These are phyloP conservation scores for Colletotrichum cordylinicola DNA, from an alignment of 2,329 filamentous ascomycete species.

Conservation along the genomic window DNA sequence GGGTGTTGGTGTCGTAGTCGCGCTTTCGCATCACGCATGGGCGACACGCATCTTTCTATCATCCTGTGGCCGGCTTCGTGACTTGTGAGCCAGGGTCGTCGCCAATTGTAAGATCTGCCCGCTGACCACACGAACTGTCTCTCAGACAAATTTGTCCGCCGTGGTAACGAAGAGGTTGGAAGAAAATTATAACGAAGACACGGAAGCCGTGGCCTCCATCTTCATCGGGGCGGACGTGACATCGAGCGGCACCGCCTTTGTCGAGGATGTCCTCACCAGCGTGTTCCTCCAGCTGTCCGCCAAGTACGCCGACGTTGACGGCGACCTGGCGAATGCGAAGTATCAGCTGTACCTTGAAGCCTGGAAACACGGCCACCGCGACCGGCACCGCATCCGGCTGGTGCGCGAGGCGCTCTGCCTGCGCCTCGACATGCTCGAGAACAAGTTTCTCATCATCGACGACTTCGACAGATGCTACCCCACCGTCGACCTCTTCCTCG, in stretches of 20 bases:
- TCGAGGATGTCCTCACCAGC: background rate
- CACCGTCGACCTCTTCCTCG: background rate
- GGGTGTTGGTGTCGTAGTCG: background rate
- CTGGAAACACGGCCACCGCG: slow-evolving; percentile 2
- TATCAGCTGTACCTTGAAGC: background rate
- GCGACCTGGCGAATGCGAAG: background rate
- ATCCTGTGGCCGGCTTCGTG: background rate
- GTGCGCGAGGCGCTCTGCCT: background rate
- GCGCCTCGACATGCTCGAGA: background rate
- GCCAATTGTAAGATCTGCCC: background rate
- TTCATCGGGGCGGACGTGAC: background rate
- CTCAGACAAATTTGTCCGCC: background rate
- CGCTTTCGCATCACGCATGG: background rate
- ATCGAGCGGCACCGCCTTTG: background rate
- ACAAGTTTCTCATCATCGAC: background rate
- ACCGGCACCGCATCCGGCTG: background rate
- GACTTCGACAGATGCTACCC: slow-evolving; percentile 10
- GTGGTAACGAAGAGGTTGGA: background rate
- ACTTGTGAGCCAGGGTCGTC: background rate
- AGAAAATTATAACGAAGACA: background rate
- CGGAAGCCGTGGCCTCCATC: background rate
- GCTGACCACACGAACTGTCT: background rate
- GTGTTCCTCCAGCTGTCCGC: background rate
- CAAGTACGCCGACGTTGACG: background rate
- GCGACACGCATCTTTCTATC: background rate